These are phyloP conservation scores for Lathyrus aphaca DNA, from an alignment of 306 rosid species.

Conservation along the genomic window DNA sequence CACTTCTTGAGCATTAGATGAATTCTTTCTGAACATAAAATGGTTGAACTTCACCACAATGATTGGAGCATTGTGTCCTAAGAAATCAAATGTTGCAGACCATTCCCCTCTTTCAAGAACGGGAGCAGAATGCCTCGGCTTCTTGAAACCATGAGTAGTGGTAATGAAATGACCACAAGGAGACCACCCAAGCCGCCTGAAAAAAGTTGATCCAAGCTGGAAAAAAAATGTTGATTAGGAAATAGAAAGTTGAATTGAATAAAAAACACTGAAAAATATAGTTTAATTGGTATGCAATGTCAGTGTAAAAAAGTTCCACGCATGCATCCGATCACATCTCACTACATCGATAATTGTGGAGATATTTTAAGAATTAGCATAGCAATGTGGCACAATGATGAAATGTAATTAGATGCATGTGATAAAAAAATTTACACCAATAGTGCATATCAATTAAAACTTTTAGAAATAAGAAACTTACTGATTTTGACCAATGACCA, in stretches of 20 bases:
- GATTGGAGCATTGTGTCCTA: constrained; percentile 97
- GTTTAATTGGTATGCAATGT: not conserved
- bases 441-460: not conserved
- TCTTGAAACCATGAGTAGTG: constrained; percentile 98
- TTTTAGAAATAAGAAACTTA: constrained; percentile 49
- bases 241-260: constrained; percentile 37
- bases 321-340: not conserved
- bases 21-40: constrained; percentile 85
- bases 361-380: not conserved
- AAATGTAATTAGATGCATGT: not conserved
- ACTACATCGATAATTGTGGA: not conserved
- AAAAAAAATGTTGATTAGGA: constrained; percentile 43
- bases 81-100: constrained; percentile 98
- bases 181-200: constrained; percentile 99
- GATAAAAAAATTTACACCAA: not conserved
- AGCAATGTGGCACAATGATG: not conserved
- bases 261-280: constrained; percentile 10
- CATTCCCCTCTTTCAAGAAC: constrained; percentile 99
- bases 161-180: constrained; percentile 99
- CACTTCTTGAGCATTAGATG: constrained; percentile 67
- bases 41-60: constrained; percentile 95
- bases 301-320: not conserved
- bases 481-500: constrained; percentile 97
- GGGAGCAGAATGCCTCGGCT: constrained; percentile 99
- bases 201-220: constrained; percentile 99